A percentile compares a stretch with the other conserved stretches of the same genome.
phyloP scores from a whole-genome alignment of 306 rosid species.

The Arachis hypogaea region DNA sequence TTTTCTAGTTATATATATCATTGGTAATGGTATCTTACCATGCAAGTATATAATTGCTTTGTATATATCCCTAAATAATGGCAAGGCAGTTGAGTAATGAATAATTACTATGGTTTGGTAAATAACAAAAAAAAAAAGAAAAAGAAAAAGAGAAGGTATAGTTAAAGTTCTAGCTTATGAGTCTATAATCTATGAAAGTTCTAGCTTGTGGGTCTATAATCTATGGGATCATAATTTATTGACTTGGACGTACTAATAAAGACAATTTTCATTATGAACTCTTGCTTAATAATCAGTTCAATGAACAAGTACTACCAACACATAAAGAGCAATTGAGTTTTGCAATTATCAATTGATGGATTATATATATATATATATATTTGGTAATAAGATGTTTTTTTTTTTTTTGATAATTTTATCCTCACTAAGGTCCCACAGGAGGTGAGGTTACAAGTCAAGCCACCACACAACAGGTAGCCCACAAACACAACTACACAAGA shows the following conservation, averaged over 20 bases:
- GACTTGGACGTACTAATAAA: background rate
- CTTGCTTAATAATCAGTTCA: background rate
- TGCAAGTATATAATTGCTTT: background rate
- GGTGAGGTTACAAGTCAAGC: too few relatives aligned
- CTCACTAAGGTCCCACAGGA: too few relatives aligned
- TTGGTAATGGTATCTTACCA: background rate
- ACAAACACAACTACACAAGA: too few relatives aligned
- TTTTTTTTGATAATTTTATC: too few relatives aligned
- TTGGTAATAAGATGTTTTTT: background rate
- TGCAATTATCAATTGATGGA: background rate
- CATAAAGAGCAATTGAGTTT: background rate
- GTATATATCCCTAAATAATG: background rate
- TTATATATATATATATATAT: too few relatives aligned
- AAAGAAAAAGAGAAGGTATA: too few relatives aligned
- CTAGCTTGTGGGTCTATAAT: background rate
- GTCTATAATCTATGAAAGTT: background rate
- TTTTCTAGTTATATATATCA: background rate
- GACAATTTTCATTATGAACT: background rate
- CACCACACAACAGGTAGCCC: too few relatives aligned
- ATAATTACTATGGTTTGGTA: slow-evolving; percentile 7
- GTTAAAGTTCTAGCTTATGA: background rate
- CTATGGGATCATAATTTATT: background rate
- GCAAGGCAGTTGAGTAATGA: background rate
- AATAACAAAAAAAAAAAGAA: background rate
- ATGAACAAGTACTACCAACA: slow-evolving; percentile 7